A percentile compares a stretch with the other conserved stretches of the same genome.
phyloP scores from a whole-genome alignment of 2,329 filamentous ascomycete species.

The Thielaviopsis punctulata region DNA sequence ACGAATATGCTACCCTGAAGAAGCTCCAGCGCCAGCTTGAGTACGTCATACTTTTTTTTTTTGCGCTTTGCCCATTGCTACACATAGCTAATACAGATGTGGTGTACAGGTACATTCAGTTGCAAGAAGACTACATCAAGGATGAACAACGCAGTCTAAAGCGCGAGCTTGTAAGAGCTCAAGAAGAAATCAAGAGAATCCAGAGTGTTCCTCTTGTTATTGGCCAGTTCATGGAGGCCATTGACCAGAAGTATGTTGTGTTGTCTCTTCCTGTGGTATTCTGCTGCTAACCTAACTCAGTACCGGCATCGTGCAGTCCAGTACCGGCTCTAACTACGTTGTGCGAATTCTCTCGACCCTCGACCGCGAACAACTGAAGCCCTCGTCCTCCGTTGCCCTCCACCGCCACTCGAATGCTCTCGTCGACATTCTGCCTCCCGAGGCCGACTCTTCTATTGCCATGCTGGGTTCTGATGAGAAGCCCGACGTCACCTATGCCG shows the following conservation, averaged over 20 bases:
- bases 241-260: conserved; percentile 77
- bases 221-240: conserved; percentile 99
- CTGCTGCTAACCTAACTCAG: conserved; percentile 26
- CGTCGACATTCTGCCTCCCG: conserved; percentile 95
- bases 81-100: conserved; percentile 8
- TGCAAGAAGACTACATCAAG: conserved; percentile 99
- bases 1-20: conserved; percentile 92
- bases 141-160: conserved; percentile 98
- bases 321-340: conserved; percentile 96
- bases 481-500: conserved; percentile 93
- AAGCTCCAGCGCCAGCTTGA: conserved; percentile 92
- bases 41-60: conserved; percentile 37
- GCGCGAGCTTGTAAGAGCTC: conserved; percentile 86
- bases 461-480: conserved; percentile 97
- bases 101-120: conserved; percentile 60
- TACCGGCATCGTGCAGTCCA: conserved; percentile 96
- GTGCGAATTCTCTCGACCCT: conserved; percentile 96
- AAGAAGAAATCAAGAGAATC: conserved; percentile 99
- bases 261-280: conserved; percentile 12
- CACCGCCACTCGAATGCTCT: conserved; percentile 97
- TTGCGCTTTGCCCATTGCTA: neutral
- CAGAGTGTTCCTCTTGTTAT: conserved; percentile 97
- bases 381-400: conserved; percentile 89
- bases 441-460: conserved; percentile 95
- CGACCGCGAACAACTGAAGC: conserved; percentile 94